Evolutionary conservation across 345 rosid genomes (phyloP).

Genomic region (Salix dunnii): DNA sequence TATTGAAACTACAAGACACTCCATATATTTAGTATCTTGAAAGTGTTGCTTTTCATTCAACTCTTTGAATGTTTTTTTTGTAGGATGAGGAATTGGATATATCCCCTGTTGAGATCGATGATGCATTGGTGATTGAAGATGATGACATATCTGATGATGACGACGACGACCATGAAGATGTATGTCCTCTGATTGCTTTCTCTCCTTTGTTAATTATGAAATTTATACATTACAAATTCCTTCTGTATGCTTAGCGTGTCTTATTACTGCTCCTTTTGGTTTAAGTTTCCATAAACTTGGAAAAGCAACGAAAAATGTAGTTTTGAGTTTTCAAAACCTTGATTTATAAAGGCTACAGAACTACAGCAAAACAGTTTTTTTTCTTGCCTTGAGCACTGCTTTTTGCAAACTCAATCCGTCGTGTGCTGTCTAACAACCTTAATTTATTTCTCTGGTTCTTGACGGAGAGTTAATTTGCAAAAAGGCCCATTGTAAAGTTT

Average conservation of each 20-base stretch:
- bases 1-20: not conserved
- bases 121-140: conserved; percentile 94
- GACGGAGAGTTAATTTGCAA: not conserved
- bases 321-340: not conserved
- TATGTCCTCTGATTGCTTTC: conserved; percentile 36
- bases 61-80: conserved; percentile 10
- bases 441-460: not conserved
- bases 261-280: not conserved
- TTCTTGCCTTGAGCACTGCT: not conserved
- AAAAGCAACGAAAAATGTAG: not conserved
- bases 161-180: conserved; percentile 90
- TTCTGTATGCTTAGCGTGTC: not conserved
- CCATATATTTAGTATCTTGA: not conserved
- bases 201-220: not conserved
- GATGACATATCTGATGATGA: conserved; percentile 96
- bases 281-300: not conserved
- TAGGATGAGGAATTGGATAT: conserved; percentile 94
- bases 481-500: not conserved
- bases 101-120: conserved; percentile 89
- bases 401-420: not conserved
- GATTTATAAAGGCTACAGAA: not conserved
- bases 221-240: not conserved
- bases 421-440: not conserved
- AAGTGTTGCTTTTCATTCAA: not conserved
- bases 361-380: not conserved